Conservation (phyloP, 257 asterid genomes). For the Solanum pimpinellifolium region DNA sequence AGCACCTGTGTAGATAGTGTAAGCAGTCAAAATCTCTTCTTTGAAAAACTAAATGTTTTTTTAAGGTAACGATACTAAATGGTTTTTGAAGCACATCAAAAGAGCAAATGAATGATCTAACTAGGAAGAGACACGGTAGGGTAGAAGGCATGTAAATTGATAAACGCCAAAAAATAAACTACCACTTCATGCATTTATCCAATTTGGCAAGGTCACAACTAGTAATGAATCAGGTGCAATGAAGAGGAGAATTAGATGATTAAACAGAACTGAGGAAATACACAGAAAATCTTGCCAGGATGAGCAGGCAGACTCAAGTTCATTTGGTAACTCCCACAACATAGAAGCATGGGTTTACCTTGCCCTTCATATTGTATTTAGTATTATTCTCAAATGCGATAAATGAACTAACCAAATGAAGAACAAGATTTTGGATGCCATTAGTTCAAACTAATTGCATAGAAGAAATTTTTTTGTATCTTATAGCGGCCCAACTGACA, state of each 20-base stretch:
- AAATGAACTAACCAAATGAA: neutral
- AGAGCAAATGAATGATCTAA: neutral
- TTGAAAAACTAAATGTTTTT: neutral
- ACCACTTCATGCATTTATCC: neutral
- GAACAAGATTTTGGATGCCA: neutral
- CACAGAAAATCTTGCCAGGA: neutral
- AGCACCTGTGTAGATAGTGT: conserved; percentile 41
- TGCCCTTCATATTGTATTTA: neutral
- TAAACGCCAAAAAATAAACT: neutral
- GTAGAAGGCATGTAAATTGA: neutral
- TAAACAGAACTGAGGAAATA: neutral
- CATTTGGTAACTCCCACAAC: neutral
- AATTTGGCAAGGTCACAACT: neutral
- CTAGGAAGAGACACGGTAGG: neutral
- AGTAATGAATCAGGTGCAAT: neutral
- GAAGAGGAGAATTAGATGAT: neutral
- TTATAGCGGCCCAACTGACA: neutral
- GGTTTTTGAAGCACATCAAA: neutral
- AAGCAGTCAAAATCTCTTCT: neutral
- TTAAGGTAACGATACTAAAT: neutral
- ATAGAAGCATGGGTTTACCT: neutral
- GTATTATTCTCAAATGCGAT: neutral
- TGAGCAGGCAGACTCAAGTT: neutral
- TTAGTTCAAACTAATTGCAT: neutral
- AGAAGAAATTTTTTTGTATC: neutral